phyloP scores from a whole-genome alignment of 176 grass and related monocot genomes.

The Oryza rufipogon region DNA sequence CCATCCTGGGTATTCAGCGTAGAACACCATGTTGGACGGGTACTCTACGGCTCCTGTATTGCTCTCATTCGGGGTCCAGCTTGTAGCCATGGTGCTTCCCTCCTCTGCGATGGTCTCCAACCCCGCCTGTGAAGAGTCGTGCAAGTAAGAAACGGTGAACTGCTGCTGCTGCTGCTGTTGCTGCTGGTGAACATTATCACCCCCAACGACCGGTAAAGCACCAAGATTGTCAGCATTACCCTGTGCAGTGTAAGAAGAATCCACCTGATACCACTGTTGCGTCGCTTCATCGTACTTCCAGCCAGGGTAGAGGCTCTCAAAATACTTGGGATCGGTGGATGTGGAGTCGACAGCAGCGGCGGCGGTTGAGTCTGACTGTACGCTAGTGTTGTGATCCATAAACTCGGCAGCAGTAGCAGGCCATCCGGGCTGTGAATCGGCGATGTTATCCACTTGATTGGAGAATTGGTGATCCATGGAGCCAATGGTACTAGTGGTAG shows the following conservation, averaged over 20 bases:
- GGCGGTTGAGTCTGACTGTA: background rate
- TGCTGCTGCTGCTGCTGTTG: conserved; percentile 38
- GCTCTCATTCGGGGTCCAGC: conserved; percentile 44
- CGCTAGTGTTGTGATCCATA: conserved; percentile 29
- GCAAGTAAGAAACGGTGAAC: conserved; percentile 45
- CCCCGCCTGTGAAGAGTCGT: conserved; percentile 53
- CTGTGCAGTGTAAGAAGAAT: conserved; percentile 36
- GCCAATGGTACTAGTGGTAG: background rate
- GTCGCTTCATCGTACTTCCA: conserved; percentile 70
- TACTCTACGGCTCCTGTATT: conserved; percentile 46
- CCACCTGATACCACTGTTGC: conserved; percentile 80
- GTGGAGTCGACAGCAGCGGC: conserved; percentile 25
- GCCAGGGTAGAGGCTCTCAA: conserved; percentile 78
- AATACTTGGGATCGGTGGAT: conserved; percentile 56
- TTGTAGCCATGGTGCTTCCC: conserved; percentile 24
- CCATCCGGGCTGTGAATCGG: background rate
- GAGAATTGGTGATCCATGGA: conserved; percentile 13
- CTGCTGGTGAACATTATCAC: conserved; percentile 29
- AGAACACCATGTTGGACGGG: conserved; percentile 86
- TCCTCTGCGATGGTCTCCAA: conserved; percentile 82
- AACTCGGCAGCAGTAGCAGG: background rate
- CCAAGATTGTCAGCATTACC: conserved; percentile 29
- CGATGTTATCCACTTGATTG: conserved; percentile 1
- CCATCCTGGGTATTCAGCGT: conserved; percentile 82
- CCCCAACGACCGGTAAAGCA: background rate